Conservation (phyloP, 1,284 basidiomycete genomes). For the Amylostereum chailletii region DNA sequence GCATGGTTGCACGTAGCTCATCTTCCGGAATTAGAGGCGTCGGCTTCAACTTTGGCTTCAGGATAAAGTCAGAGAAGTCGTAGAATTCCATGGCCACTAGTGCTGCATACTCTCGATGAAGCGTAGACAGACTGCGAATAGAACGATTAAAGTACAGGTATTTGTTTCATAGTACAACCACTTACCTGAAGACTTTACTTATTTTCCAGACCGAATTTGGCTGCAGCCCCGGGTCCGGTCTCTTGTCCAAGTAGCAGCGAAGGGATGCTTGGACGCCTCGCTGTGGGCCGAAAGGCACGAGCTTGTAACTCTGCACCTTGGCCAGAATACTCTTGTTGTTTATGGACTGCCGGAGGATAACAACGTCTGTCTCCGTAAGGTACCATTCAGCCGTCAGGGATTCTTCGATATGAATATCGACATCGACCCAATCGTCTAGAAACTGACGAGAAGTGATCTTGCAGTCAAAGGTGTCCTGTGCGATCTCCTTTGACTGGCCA, state of each 20-base stretch:
- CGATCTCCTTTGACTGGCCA: slow-evolving; percentile 64
- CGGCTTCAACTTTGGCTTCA: slow-evolving; percentile 54
- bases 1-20: slow-evolving; percentile 66
- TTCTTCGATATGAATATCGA: slow-evolving; percentile 57
- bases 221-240: slow-evolving; percentile 47
- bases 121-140: slow-evolving; percentile 68
- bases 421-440: slow-evolving; percentile 64
- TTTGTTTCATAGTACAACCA: slow-evolving; percentile 1
- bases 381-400: slow-evolving; percentile 61
- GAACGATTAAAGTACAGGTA: background rate
- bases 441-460: slow-evolving; percentile 57
- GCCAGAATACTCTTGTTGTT: slow-evolving; percentile 54
- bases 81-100: slow-evolving; percentile 80
- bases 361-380: slow-evolving; percentile 74
- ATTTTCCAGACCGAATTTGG: slow-evolving; percentile 67
- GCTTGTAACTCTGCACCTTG: slow-evolving; percentile 69
- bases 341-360: slow-evolving; percentile 53
- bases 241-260: slow-evolving; percentile 33
- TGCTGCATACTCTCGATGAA: slow-evolving; percentile 89
- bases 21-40: slow-evolving; percentile 37
- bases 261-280: slow-evolving; percentile 39
- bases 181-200: slow-evolving; percentile 75
- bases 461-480: slow-evolving; percentile 43
- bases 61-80: slow-evolving; percentile 64
- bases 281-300: slow-evolving; percentile 33